Conservation (phyloP, 176 grass and related monocot genomes). For the Oryza officinalis region DNA sequence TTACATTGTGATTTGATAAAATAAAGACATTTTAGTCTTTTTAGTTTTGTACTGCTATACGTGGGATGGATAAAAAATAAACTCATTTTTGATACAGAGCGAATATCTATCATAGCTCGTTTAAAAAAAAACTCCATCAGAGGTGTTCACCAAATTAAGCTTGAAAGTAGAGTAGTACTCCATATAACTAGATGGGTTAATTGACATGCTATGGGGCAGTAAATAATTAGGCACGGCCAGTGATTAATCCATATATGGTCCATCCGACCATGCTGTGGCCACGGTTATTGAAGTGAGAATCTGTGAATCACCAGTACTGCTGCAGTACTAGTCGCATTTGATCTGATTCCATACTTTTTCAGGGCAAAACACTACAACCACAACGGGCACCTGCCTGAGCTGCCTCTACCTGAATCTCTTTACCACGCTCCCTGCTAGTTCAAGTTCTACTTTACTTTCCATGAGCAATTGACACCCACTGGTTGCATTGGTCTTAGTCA, state of each 20-base stretch:
- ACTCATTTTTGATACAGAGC: too few relatives aligned
- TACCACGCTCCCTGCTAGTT: too few relatives aligned
- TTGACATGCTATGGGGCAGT: neutral
- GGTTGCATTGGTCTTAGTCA: slow-evolving; percentile 35
- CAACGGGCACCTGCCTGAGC: neutral
- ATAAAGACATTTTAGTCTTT: too few relatives aligned
- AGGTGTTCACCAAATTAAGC: neutral
- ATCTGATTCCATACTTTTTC: neutral
- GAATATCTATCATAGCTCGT: too few relatives aligned
- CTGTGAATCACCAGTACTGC: neutral
- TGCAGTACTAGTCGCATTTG: neutral
- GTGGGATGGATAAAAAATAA: too few relatives aligned
- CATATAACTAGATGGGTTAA: neutral
- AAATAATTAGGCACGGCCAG: neutral
- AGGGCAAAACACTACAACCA: neutral
- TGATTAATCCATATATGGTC: neutral
- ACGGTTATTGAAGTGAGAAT: neutral
- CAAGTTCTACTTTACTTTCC: neutral
- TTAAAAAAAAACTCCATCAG: too few relatives aligned
- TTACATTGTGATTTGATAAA: too few relatives aligned
- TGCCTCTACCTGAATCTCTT: neutral
- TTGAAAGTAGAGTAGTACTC: neutral
- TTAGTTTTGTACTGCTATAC: too few relatives aligned
- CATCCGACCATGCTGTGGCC: neutral
- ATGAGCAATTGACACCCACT: neutral